Evolutionary conservation across 2,329 filamentous ascomycete species (phyloP), one percentile per base, ranked within the genome.

Genomic region (Penicillium janthinellum): DNA sequence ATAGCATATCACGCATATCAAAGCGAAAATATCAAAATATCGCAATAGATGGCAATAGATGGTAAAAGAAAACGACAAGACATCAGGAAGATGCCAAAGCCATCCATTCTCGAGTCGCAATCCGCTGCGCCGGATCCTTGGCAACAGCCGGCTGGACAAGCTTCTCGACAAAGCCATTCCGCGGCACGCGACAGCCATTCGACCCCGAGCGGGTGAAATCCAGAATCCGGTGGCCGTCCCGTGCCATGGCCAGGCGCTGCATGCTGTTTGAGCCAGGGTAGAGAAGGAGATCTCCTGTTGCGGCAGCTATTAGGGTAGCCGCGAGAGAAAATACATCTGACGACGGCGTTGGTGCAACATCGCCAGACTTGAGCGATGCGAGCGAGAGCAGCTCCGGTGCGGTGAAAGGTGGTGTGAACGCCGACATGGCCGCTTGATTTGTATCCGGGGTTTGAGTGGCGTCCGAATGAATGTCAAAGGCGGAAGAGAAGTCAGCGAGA

Each of bases 301-400:
- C 79, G 12, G 76, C 77, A 1, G 78, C 77, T 17, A 81, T 70
- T 6, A 81, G 67, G 5, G 78, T 81, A 12, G 79, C 74, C 5
- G 78, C 79, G 2, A 81, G 71, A 0, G 79, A 80, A 58, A 81
- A 81, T 1, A 81, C 73, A 60, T 81, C 79, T 10, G 78, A 78
- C 2, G 75, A 71, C 1, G 75, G 70, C 0, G 77, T 78, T 5
- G 77, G 73, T 0, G 67, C 63, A 0, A 69, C 67, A 12, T 69
- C 71, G 1, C 73, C 70, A 2, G 77, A 73, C 5, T 67, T 74
- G 22, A 79, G 60, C 5, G 77, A 73, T 12, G 71, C 62, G 3
- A 77, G 56, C 0, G 69, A 73, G 15, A 81, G 72, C 5, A 81
- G 69, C 54, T 81, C 79, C 0, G 79, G 79, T 4, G 79, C 79